Conservation (phyloP, 169 alveolate species). For the Neospora caninum region DNA sequence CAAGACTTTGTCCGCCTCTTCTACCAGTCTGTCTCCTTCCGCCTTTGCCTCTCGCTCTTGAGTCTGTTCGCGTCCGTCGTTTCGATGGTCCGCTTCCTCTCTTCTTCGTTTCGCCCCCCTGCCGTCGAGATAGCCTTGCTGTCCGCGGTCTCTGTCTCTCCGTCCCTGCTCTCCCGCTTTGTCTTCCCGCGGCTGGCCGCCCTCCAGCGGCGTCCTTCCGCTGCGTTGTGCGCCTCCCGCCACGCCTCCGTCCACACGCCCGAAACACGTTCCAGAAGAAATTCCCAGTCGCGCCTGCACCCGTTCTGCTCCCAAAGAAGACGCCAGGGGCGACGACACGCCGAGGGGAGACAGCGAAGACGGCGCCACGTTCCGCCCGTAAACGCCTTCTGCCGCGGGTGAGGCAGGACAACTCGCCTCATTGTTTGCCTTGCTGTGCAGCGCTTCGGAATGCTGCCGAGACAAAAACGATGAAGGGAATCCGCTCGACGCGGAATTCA, state of each 20-base stretch:
- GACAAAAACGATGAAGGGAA: not conserved
- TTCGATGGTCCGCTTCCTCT: not conserved
- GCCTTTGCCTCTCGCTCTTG: not conserved
- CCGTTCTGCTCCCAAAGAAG: not conserved
- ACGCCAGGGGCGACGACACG: not conserved
- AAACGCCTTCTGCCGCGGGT: not conserved
- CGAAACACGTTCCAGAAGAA: not conserved
- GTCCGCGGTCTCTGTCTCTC: not conserved
- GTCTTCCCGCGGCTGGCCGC: not conserved
- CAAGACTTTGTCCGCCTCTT: not conserved
- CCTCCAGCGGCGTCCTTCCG: not conserved
- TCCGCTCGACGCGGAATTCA: not conserved
- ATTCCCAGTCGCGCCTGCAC: not conserved
- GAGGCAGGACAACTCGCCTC: not conserved
- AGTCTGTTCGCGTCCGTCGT: not conserved
- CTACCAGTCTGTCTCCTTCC: not conserved
- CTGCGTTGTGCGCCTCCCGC: not conserved
- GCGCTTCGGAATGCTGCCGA: not conserved
- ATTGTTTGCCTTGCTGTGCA: not conserved
- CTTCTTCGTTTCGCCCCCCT: not conserved
- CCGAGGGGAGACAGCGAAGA: not conserved
- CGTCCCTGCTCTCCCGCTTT: not conserved
- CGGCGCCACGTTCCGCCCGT: not conserved
- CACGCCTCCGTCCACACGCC: not conserved
- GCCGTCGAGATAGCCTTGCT: not conserved